Base-by-base conservation (phyloP, 495 filamentous ascomycete genomes). In the Stereocaulon alpinum region DNA sequence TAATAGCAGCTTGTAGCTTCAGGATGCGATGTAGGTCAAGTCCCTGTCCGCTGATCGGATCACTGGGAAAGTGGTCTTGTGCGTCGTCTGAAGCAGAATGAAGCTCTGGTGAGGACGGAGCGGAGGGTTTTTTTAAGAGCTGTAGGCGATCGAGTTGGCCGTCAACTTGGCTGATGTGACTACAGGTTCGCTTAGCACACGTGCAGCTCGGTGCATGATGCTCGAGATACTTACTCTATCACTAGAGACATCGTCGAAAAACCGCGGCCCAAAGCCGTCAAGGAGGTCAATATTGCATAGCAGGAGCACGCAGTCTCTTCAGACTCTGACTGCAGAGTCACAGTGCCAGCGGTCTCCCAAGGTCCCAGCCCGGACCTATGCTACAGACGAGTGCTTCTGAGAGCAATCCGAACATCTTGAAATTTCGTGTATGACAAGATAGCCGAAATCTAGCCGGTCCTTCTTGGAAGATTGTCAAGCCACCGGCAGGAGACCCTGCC, bases 81-180 rank as follows among this genome's bases (percentile, higher is more conserved):
- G 70, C 50, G 40, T 56, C 45, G 22, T 59, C 48, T 10, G 64
- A 64, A 22, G 41, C 51, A 20, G 63, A 58, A 12, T 55, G 47
- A 15, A 60, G 58, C 40, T 58, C 62, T 12, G 61, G 58, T 2
- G 67, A 69, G 6, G 66, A 63, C 27, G 64, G 65, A 29, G 55
- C 34, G 15, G 66, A 55, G 17, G 56, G 20, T 7, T 63, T 55
- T 59, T 29, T 61, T 3, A 30, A 50, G 37, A 88, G 76, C 51
- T 87, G 80, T 52, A 95, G 74, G 44, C 81, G 82, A 66, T 95
- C 91, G 57, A 98, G 79, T 63, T 88, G 86, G 43, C 77, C 74
- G 70, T 96, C 91, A 56, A 96, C 74, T 41, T 78, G 81, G 58
- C 82, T 83, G 47, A 95, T 78, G 70, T 91, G 89, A 71, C 91